Percentiles rank a stretch among this genome's conserved stretches.
These are phyloP conservation scores for Candida tallmaniae DNA, from an alignment of 805 yeast species.

Conservation along the genomic window DNA sequence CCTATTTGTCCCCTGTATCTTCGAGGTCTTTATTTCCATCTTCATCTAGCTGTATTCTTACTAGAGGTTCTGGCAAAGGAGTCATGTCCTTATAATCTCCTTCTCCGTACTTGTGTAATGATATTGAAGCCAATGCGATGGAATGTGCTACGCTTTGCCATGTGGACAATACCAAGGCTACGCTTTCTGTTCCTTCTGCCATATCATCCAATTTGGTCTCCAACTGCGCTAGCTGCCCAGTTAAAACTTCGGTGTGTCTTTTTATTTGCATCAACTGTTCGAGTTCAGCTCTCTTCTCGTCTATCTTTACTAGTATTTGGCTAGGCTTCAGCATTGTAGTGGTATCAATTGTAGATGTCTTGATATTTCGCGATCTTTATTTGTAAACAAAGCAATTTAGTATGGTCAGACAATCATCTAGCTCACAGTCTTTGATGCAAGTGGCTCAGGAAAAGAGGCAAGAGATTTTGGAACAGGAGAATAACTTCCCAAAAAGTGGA, in stretches of 20 bases:
- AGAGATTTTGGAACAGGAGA: background rate
- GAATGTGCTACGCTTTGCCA: constrained; percentile 63
- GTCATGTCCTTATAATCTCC: constrained; percentile 37
- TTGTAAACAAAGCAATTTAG: constrained; percentile 7
- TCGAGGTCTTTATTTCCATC: constrained; percentile 7
- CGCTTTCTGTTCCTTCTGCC: constrained; percentile 56
- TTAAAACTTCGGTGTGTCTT: constrained; percentile 41
- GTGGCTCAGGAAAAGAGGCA: constrained; percentile 9
- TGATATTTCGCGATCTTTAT: constrained; percentile 1
- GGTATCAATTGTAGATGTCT: too few relatives aligned
- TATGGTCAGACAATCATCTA: constrained; percentile 18
- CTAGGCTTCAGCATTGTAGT: constrained; percentile 8
- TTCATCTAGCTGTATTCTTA: constrained; percentile 49
- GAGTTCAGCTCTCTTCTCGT: constrained; percentile 49
- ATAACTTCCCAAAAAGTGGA: too few relatives aligned
- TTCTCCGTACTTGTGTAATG: constrained; percentile 41
- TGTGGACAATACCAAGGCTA: constrained; percentile 53
- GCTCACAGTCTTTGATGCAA: constrained; percentile 14
- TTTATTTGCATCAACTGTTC: constrained; percentile 45
- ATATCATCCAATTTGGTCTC: constrained; percentile 46
- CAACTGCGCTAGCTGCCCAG: constrained; percentile 44
- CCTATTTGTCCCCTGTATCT: background rate
- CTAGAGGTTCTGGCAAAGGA: constrained; percentile 64
- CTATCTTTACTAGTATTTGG: constrained; percentile 24
- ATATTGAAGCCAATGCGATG: constrained; percentile 55